phyloP scores from a whole-genome alignment of 164 flowering plant genomes.

The Berberis thunbergii region DNA sequence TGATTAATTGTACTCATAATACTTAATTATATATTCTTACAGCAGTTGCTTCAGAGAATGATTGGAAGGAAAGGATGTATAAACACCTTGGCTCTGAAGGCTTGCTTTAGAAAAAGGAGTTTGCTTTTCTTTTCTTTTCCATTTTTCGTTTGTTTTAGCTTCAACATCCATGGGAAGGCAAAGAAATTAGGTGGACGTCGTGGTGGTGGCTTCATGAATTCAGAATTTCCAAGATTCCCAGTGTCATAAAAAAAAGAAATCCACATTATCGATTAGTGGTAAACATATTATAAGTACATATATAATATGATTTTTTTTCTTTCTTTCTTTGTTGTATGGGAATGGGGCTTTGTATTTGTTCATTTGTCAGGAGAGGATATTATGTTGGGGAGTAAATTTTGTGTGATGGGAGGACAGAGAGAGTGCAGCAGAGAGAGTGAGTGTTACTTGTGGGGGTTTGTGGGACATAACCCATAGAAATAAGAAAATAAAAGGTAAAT shows the following conservation, averaged over 20 bases:
- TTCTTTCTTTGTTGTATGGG: neutral
- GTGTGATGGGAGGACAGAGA: neutral
- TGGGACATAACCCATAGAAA: too few species aligned
- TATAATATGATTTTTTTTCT: neutral
- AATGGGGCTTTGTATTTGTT: constrained; percentile 3
- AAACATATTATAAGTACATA: constrained; percentile 6
- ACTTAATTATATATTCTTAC: neutral
- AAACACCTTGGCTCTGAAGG: neutral
- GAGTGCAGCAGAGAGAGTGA: neutral
- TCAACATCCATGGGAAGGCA: neutral
- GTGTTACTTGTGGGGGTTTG: too few species aligned
- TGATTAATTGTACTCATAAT: neutral
- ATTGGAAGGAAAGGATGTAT: constrained; percentile 1
- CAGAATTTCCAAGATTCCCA: constrained; percentile 3
- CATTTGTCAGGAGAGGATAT: neutral
- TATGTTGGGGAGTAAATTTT: constrained; percentile 1
- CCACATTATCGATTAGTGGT: constrained; percentile 1
- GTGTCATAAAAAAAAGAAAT: neutral
- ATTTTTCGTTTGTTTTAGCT: neutral
- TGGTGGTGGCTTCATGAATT: neutral
- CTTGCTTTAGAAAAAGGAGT: neutral
- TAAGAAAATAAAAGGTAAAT: too few species aligned
- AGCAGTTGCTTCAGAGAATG: neutral
- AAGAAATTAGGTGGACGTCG: neutral
- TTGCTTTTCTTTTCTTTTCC: neutral